Evolutionary conservation across 805 yeast genomes (phyloP), one percentile per base, ranked within the genome.

Genomic region (Kodamaea jinghongensis): DNA sequence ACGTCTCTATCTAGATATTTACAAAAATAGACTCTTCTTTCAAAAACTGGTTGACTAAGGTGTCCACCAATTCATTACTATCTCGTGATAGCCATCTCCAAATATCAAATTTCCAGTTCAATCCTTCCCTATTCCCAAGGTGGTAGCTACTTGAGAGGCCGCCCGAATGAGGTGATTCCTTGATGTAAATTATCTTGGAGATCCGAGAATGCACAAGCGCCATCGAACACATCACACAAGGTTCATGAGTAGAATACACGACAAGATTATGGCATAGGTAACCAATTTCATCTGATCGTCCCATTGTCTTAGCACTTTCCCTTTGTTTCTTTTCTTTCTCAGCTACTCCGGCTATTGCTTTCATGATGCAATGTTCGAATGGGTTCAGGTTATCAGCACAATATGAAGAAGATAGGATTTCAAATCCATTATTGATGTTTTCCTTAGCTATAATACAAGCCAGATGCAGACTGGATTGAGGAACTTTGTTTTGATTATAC

Each of bases 211-310:
- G 99, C 8, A 90, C 81, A 29, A 93, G 67, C 0, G 98, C 98
- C 99, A 93, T 93, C 5, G 86, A 66, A 55, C 99, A 93, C 97
- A 91, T 93, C 0, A 87, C 77, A 54, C 99, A 93, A 0, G 99
- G 99, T 59, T 93, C 99, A 56, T 89, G 96, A 0, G 96, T 84
- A 1, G 95, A 85, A 55, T 85, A 88, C 0, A 93, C 88, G 45
- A 86, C 81, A 48, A 79, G 73, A 39, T 81, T 76, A 26, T 83
- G 75, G 55, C 98, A 90, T 2, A 93, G 70, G 54, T 93, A 93
- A 22, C 58, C 54, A 10, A 37, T 52, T 48, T 44, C 60, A 11
- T 31, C 34, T 9, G 43, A n/a, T n/a, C n/a, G n/a, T n/a, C n/a
- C n/a, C n/a, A n/a, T n/a, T n/a, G n/a, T 40, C 12, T 28, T 17